Percentiles rank a stretch among this genome's conserved stretches.
phyloP scores from a whole-genome alignment of 106 monocot species.

The Acanthochlamys bracteata region DNA sequence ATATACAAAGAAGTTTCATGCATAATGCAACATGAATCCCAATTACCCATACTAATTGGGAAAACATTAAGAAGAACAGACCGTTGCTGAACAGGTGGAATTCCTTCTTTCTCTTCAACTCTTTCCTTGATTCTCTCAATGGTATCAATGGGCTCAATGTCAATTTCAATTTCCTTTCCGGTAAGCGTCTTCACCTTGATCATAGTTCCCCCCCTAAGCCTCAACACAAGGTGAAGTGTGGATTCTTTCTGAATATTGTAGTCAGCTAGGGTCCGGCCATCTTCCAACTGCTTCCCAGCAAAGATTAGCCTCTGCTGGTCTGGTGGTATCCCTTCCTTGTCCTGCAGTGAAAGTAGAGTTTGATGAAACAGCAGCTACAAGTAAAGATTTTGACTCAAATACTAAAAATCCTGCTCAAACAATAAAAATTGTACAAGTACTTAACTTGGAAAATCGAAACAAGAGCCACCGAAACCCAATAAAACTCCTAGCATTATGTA shows the following conservation, averaged over 20 bases:
- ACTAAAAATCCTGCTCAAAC: neutral
- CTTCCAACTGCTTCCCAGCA: too few species aligned
- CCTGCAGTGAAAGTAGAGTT: too few species aligned
- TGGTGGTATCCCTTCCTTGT: constrained; percentile 47
- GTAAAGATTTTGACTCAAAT: neutral
- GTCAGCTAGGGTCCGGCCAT: constrained; percentile 6
- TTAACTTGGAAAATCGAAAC: too few species aligned
- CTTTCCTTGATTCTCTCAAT: constrained; percentile 42
- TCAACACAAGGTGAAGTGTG: constrained; percentile 34
- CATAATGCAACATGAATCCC: too few species aligned
- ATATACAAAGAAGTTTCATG: too few species aligned
- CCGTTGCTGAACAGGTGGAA: constrained; percentile 43
- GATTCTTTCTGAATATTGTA: constrained; percentile 13
- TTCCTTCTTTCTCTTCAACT: constrained; percentile 44
- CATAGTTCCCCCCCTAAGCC: constrained; percentile 44
- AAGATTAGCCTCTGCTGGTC: constrained; percentile 28
- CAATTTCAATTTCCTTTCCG: constrained; percentile 43
- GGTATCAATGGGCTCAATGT: constrained; percentile 36
- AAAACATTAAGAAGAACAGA: too few species aligned
- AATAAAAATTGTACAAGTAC: neutral
- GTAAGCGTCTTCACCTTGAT: constrained; percentile 41
- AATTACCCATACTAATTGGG: too few species aligned
- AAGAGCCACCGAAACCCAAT: too few species aligned
- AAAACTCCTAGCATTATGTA: too few species aligned
- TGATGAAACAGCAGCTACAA: too few species aligned